A percentile compares a stretch with the other conserved stretches of the same genome.
phyloP scores from a whole-genome alignment of 2,329 filamentous ascomycete species.

The Metarhizium humberi region DNA sequence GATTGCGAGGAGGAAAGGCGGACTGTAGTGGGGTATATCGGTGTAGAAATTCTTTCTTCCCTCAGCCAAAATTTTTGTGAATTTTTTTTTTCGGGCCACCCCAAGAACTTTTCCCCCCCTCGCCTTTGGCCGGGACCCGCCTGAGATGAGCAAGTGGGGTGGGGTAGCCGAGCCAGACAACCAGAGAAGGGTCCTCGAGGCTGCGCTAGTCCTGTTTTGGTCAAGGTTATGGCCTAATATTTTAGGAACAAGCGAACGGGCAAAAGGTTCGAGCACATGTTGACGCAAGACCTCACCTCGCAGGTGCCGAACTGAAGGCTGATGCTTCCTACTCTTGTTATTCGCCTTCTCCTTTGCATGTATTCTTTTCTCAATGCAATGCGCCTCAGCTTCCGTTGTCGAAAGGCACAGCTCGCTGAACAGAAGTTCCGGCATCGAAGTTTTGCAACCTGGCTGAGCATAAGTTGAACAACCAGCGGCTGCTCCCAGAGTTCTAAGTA shows the following conservation, averaged over 20 bases:
- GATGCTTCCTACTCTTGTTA: too few species aligned
- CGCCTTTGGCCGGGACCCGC: neutral
- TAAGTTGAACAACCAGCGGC: neutral
- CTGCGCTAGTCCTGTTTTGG: slow-evolving; percentile 1
- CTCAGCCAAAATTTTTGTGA: slow-evolving; percentile 24
- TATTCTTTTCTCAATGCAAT: too few species aligned
- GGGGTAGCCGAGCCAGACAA: slow-evolving; percentile 5
- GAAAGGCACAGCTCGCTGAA: too few species aligned
- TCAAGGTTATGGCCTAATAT: neutral
- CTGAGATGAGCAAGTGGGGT: neutral
- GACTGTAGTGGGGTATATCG: slow-evolving; percentile 25
- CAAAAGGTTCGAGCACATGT: too few species aligned
- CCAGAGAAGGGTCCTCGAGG: slow-evolving; percentile 1
- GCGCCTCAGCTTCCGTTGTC: too few species aligned
- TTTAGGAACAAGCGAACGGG: neutral
- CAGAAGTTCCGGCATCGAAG: too few species aligned
- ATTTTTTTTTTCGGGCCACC: slow-evolving; percentile 18
- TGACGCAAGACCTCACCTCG: too few species aligned
- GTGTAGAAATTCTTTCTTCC: slow-evolving; percentile 25
- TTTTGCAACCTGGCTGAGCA: too few species aligned
- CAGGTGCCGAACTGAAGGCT: too few species aligned
- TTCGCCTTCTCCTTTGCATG: too few species aligned
- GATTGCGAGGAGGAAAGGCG: slow-evolving; percentile 13
- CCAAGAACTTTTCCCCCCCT: slow-evolving; percentile 24
- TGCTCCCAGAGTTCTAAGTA: too few species aligned